A percentile compares a stretch with the other conserved stretches of the same genome.
phyloP scores from a whole-genome alignment of 352 stramenopile species.

The Blastocystis hominis region DNA sequence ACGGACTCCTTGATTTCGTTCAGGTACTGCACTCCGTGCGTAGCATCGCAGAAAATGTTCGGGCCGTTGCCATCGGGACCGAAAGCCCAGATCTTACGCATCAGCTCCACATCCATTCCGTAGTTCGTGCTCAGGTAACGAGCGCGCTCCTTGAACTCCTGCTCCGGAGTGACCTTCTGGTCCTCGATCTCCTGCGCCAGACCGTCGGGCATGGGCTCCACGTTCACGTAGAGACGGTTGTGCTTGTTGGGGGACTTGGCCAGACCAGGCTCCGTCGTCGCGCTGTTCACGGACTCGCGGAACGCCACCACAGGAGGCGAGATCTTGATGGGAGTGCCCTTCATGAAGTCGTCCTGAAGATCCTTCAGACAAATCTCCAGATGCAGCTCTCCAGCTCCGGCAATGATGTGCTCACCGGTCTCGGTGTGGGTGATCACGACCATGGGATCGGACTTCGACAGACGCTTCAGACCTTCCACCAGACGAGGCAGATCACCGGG shows the following conservation, averaged over 20 bases:
- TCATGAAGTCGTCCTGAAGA: slow-evolving; percentile 99
- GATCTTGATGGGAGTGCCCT: slow-evolving; percentile 83
- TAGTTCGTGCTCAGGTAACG: slow-evolving; percentile 91
- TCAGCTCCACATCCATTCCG: slow-evolving; percentile 78
- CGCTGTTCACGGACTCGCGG: slow-evolving; percentile 88
- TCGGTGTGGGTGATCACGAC: slow-evolving; percentile 95
- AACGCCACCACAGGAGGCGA: slow-evolving; percentile 97
- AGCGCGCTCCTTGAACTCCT: slow-evolving; percentile 86
- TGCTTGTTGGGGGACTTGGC: slow-evolving; percentile 99
- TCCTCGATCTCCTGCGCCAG: slow-evolving; percentile 91
- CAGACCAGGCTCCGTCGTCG: slow-evolving; percentile 84
- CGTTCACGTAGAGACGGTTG: slow-evolving; percentile 96
- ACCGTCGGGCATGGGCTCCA: slow-evolving; percentile 77
- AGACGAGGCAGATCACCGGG: slow-evolving; percentile 96
- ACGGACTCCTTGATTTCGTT: slow-evolving; percentile 98
- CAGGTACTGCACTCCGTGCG: slow-evolving; percentile 98
- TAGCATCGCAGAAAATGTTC: slow-evolving; percentile 95
- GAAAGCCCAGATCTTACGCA: slow-evolving; percentile 98
- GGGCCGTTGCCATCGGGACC: slow-evolving; percentile 91
- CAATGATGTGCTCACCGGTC: slow-evolving; percentile 98
- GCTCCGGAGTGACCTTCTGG: slow-evolving; percentile 77
- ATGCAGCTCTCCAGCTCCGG: slow-evolving; percentile 95
- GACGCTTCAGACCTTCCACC: slow-evolving; percentile 97
- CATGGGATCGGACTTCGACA: slow-evolving; percentile 98
- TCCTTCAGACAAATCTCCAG: slow-evolving; percentile 99